Base-by-base conservation (phyloP, 2,329 filamentous ascomycete species). In the Xylaria sp. region DNA sequence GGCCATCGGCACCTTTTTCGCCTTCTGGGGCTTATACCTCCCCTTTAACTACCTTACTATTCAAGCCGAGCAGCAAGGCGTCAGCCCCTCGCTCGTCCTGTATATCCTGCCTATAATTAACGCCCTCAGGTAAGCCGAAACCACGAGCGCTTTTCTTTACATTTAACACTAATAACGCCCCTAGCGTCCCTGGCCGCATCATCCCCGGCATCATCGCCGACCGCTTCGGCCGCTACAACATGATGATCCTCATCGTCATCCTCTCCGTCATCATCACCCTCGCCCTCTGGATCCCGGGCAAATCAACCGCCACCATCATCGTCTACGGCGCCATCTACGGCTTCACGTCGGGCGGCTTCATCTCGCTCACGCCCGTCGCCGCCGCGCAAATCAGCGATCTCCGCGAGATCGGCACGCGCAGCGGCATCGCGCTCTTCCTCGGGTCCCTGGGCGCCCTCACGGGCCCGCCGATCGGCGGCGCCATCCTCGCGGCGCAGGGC, bases 311-410 rank as follows among this genome's bases (percentile, higher is more conserved):
- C 1, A 78, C 80, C 2, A 81, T 84, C 42, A 79, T 89, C 54
- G 75, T 82, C 13, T 90, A 87, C 72, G 79, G 81, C 11, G 77
- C 79, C 2, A 68, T 88, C 1, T 90, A 86, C 64, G 87, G 87
- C 4, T 88, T 90, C 70, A 77, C 78, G 10, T 85, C 83, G 0
- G 87, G 87, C 10, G 82, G 82, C 2, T 87, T 84, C 66, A 81
- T 88, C 53, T 81, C 81, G 1, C 73, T 90, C 13, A 74, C 78
- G 0, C 85, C 88, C 0, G 80, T 86, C 0, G 75, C 89, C 11
- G 76, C 92, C 19, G 87, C 86, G 1, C 87, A 91, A 67, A 88
- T 91, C 62, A 86, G 83, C 1, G 86, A 89, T 51, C 81, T 90
- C 44, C 78, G 83, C 18, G 80, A 90, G 70, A 86, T 92, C 39